Base-by-base conservation (phyloP, 2,329 filamentous ascomycete genomes). In the Cercospora sp. region DNA sequence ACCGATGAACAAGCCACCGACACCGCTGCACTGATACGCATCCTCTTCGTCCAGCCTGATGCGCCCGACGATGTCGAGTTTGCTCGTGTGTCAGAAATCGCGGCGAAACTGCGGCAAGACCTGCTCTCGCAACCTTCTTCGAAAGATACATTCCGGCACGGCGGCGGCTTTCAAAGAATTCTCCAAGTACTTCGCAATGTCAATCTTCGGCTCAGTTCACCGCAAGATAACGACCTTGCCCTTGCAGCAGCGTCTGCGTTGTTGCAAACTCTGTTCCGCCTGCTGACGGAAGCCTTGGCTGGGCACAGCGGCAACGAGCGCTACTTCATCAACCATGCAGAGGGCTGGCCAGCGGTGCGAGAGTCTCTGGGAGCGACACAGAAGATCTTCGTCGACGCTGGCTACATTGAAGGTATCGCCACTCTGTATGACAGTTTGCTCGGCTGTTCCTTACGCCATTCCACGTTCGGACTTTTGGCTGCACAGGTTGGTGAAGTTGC, bases 231-330 rank as follows among this genome's bases (percentile, higher is more conserved):
- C 34, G 66, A 61, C 45, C 34, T 61, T 18, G 59, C 18, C 12
- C 51, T 37, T 30, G 57, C 43, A 49, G 55, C 60, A 18, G 51
- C 60, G 59, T 63, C 40, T 40, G 30, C 21, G 12, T 59, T 49
- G 58, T 59, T 59, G 63, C 60, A 65, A 61, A 66, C 40, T 62
- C n/a, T 70, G 18, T 64, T 77, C 37, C 55, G 28, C 34, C 87
- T 95, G 13, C 81, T 98, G 30, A 90, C 91, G 1, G 90, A 90
- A 59, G 89, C 89, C 13, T 86, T 99, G 72, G 87, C 88, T 64
- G 88, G 89, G 57, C 93, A 98, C 79, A 85, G 90, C 58, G 94
- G 94, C 21, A 99, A 98, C 80, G 87, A 90, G 75, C 88, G 91
- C 73, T 97, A 94, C 82, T 98, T 98, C 78, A 87, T 88, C 67